These are phyloP conservation scores for Colletotrichum costaricense DNA, from an alignment of 2,329 filamentous ascomycete species.

Conservation along the genomic window DNA sequence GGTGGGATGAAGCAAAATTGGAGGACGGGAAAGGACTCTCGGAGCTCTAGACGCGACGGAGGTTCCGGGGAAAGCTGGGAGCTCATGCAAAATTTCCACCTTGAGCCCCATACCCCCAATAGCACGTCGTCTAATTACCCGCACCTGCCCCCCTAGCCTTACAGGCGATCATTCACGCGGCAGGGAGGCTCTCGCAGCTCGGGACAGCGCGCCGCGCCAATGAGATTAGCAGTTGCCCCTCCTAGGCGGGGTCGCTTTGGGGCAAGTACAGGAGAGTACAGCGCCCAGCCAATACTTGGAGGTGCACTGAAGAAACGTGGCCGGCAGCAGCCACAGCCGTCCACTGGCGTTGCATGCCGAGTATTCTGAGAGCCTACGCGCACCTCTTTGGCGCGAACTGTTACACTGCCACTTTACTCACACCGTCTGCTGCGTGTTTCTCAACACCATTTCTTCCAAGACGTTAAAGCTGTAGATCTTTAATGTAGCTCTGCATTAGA, in stretches of 20 bases:
- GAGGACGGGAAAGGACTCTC: neutral
- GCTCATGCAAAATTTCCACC: conserved; percentile 35
- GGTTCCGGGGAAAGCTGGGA: conserved; percentile 30
- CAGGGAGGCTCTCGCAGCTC: conserved; percentile 25
- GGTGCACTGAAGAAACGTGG: conserved; percentile 27
- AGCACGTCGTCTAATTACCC: conserved; percentile 22
- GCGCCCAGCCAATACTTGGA: neutral
- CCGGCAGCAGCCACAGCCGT: conserved; percentile 22
- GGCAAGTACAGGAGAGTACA: conserved; percentile 1
- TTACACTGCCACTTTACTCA: neutral
- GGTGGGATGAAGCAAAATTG: conserved; percentile 1
- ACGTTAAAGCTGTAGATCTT: conserved; percentile 3
- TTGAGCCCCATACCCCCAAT: conserved; percentile 21
- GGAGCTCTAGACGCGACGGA: conserved; percentile 24
- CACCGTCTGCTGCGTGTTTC: conserved; percentile 24
- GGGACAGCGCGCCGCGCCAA: conserved; percentile 25
- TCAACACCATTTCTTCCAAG: conserved; percentile 17
- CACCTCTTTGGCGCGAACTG: neutral
- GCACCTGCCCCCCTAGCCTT: neutral
- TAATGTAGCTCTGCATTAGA: neutral
- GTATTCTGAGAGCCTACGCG: neutral
- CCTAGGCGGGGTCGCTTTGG: neutral
- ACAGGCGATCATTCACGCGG: conserved; percentile 21
- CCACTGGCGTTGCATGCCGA: neutral
- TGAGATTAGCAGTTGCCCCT: conserved; percentile 2